Evolutionary conservation across 306 rosid species (phyloP).

Genomic region (Abrus precatorius): DNA sequence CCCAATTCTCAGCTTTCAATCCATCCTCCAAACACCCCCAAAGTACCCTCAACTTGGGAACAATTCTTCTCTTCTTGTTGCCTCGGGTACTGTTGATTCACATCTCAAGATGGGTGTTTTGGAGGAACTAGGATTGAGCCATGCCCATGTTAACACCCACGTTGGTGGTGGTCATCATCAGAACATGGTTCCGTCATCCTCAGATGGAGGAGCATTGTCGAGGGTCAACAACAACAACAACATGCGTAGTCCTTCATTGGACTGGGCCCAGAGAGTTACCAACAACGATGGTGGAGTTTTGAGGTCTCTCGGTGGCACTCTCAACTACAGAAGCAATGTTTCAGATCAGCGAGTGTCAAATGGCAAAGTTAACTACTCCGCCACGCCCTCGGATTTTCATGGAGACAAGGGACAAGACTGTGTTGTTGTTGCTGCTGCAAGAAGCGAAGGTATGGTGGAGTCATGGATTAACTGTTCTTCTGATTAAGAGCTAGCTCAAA

Average conservation of each 20-base stretch:
- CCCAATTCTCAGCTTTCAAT: slow-evolving; percentile 67
- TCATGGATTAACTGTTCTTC: slow-evolving; percentile 97
- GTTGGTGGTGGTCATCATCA: slow-evolving; percentile 49
- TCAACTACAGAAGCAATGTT: slow-evolving; percentile 41
- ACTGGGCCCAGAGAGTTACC: slow-evolving; percentile 51
- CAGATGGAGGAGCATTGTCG: slow-evolving; percentile 47
- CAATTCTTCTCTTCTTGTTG: slow-evolving; percentile 12
- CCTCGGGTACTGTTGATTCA: slow-evolving; percentile 9
- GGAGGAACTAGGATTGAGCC: slow-evolving; percentile 67
- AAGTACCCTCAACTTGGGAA: slow-evolving; percentile 46
- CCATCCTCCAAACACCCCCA: slow-evolving; percentile 54
- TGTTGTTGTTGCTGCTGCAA: slow-evolving; percentile 40
- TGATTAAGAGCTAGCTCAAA: slow-evolving; percentile 51
- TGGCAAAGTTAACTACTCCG: slow-evolving; percentile 53
- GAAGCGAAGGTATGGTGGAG: slow-evolving; percentile 93
- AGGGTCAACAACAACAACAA: slow-evolving; percentile 41
- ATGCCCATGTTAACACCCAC: slow-evolving; percentile 40
- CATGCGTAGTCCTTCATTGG: slow-evolving; percentile 40
- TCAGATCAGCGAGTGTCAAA: slow-evolving; percentile 28
- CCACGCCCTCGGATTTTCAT: slow-evolving; percentile 60
- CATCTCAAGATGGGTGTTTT: slow-evolving; percentile 56
- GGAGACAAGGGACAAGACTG: slow-evolving; percentile 66
- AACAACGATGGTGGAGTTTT: slow-evolving; percentile 43
- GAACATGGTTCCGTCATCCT: slow-evolving; percentile 48
- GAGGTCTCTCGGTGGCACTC: slow-evolving; percentile 55